phyloP scores from a whole-genome alignment of 2,329 filamentous ascomycete species.

The Trichoderma simmonsii region DNA sequence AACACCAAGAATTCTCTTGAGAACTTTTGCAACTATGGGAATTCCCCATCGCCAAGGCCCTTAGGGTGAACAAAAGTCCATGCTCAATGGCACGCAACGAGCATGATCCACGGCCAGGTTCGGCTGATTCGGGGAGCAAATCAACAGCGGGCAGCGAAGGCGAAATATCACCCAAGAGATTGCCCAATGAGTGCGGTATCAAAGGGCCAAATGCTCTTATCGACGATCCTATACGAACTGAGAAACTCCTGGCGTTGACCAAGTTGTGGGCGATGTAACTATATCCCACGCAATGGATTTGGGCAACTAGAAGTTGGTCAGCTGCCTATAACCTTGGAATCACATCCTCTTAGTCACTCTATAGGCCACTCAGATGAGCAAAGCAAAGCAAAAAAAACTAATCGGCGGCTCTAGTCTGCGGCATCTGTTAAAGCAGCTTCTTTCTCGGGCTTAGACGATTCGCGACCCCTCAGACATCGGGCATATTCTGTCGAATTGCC shows the following conservation, averaged over 20 bases:
- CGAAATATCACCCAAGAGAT: neutral
- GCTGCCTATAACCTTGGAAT: neutral
- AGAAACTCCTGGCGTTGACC: neutral
- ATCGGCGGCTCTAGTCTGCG: neutral
- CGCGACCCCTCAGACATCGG: neutral
- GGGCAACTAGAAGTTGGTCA: neutral
- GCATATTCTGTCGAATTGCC: neutral
- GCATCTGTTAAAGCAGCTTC: neutral
- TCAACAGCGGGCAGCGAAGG: neutral
- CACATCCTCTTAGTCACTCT: neutral
- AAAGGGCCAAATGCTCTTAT: neutral
- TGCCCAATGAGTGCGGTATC: neutral
- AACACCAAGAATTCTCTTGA: neutral
- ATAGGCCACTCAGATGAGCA: neutral
- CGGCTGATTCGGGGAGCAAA: neutral
- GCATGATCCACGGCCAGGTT: neutral
- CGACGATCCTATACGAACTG: neutral
- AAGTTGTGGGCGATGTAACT: neutral
- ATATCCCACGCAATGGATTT: neutral
- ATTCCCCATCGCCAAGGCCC: neutral
- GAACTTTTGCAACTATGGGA: constrained; percentile 7
- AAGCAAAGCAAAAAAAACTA: neutral
- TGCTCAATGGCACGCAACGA: neutral
- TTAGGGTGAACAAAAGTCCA: neutral
- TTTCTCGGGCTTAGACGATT: constrained; percentile 7